A percentile compares a stretch with the other conserved stretches of the same genome.
Evolutionary conservation across 2,329 filamentous ascomycete species (phyloP).

Genomic region (Sporothrix dimorphospora): DNA sequence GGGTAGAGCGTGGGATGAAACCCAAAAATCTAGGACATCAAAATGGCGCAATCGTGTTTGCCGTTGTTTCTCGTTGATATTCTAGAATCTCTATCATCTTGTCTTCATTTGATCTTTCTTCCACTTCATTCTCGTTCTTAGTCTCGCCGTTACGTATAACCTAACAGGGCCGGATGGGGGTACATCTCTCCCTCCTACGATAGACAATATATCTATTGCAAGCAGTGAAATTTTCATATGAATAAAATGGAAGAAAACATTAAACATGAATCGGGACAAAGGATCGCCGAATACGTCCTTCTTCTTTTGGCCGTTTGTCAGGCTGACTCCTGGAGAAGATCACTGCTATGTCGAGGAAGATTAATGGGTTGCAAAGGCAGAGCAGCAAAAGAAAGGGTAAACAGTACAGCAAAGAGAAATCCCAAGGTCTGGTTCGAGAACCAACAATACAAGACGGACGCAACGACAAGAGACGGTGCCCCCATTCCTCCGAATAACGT

Average conservation of each 20-base stretch:
- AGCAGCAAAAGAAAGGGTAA: neutral
- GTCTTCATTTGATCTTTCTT: neutral
- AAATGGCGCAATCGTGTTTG: conserved; percentile 10
- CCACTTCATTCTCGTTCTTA: neutral
- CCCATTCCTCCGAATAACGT: neutral
- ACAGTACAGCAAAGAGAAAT: no score
- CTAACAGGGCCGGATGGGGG: neutral
- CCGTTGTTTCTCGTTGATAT: neutral
- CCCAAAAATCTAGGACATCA: neutral
- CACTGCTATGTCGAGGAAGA: no score
- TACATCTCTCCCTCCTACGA: neutral
- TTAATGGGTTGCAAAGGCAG: neutral
- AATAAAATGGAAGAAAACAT: no score
- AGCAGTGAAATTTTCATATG: no score
- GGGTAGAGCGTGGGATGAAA: neutral
- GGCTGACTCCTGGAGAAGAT: no score
- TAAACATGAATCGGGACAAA: no score
- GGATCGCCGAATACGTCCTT: no score
- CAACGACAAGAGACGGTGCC: neutral
- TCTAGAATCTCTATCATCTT: neutral
- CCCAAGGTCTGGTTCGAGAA: neutral
- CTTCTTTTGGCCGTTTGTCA: no score
- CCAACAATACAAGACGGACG: neutral
- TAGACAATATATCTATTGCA: no score
- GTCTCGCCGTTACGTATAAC: neutral